These are phyloP conservation scores for Calonectria hawksworthii DNA, from an alignment of 2,329 filamentous ascomycete genomes.

Conservation along the genomic window DNA sequence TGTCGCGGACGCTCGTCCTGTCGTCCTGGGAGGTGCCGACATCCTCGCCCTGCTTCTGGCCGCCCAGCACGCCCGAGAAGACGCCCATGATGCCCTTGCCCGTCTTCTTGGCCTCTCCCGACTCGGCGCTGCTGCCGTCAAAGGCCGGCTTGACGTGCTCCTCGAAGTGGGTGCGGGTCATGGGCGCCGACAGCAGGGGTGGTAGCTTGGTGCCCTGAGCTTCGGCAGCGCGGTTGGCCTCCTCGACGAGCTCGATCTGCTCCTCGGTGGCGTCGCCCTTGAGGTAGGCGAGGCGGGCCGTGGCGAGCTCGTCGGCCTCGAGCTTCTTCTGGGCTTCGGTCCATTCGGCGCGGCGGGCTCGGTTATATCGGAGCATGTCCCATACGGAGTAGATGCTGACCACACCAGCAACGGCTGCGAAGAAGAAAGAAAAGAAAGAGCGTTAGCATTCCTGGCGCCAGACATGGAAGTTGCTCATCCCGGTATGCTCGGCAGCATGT, in stretches of 20 bases:
- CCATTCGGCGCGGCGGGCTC: slow-evolving; percentile 71
- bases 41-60: slow-evolving; percentile 40
- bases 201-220: slow-evolving; percentile 62
- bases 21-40: slow-evolving; percentile 39
- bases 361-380: slow-evolving; percentile 74
- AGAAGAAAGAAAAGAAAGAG: neutral
- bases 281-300: slow-evolving; percentile 72
- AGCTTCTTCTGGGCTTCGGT: slow-evolving; percentile 67
- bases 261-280: slow-evolving; percentile 69
- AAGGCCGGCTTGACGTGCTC: slow-evolving; percentile 52
- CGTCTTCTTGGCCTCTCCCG: slow-evolving; percentile 36
- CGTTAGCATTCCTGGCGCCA: slow-evolving; percentile 13
- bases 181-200: slow-evolving; percentile 63
- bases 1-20: slow-evolving; percentile 34
- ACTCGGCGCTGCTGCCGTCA: slow-evolving; percentile 36
- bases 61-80: slow-evolving; percentile 49
- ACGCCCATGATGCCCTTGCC: slow-evolving; percentile 55
- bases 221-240: slow-evolving; percentile 65
- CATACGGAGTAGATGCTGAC: slow-evolving; percentile 71
- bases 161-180: slow-evolving; percentile 53
- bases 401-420: slow-evolving; percentile 66
- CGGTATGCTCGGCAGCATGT: neutral
- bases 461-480: neutral
- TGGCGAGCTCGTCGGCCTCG: slow-evolving; percentile 67
- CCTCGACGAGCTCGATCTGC: slow-evolving; percentile 70